phyloP scores from a whole-genome alignment of 257 asterid genomes.

The Scutellaria minor region DNA sequence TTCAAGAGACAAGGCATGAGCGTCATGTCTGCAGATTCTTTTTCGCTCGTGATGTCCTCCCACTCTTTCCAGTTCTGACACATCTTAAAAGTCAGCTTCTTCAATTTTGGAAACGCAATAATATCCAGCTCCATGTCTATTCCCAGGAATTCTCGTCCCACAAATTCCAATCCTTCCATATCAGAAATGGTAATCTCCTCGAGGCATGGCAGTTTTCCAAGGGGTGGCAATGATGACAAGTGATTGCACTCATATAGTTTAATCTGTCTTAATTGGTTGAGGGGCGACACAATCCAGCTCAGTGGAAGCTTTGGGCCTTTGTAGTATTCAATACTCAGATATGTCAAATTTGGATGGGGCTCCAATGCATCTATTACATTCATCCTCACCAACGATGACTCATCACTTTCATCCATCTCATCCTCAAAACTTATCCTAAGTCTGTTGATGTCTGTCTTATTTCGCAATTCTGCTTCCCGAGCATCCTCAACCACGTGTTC shows the following conservation, averaged over 20 bases:
- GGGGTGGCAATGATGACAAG: no score
- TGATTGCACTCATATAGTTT: no score
- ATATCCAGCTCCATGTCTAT: not conserved
- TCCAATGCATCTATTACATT: constrained; percentile 30
- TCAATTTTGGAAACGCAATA: constrained; percentile 37
- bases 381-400: not conserved
- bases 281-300: not conserved
- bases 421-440: not conserved
- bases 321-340: not conserved
- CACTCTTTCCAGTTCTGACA: constrained; percentile 41
- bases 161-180: no score
- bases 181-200: no score
- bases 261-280: no score
- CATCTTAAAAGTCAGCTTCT: not conserved
- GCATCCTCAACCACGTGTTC: constrained; percentile 13
- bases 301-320: not conserved
- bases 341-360: constrained; percentile 31
- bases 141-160: constrained; percentile 41
- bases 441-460: not conserved
- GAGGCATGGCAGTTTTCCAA: no score
- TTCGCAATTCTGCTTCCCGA: constrained; percentile 31
- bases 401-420: not conserved
- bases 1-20: constrained; percentile 30
- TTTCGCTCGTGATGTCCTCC: constrained; percentile 31
- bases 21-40: not conserved